Evolutionary conservation across 371 early-diverging fungal genomes (phyloP), one percentile per base, ranked within the genome.

Genomic region (Lichtheimia ramosa): DNA sequence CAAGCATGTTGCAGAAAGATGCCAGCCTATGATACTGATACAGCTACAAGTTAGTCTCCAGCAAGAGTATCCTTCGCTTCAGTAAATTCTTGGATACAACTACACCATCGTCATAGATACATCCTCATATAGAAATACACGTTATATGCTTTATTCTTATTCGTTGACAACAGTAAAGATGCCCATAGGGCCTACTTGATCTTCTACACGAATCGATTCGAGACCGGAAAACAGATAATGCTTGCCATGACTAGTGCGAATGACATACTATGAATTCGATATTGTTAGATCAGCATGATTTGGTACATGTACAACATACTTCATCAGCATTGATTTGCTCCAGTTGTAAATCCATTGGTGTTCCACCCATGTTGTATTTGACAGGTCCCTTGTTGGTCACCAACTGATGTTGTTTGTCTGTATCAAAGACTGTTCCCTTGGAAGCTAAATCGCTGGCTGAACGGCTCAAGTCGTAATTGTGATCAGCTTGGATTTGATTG

Each of bases 141-240:
- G n/a, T 34, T 34, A 10, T 34, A 34, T 34, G 34, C 6, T 8
- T 34, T 34, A 34, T 27, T 27, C 3, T 27, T 27, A 27, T 51
- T 43, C 15, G n/a, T 61, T 1, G 15, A 59, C 40, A 7, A 59
- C 59, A 15, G 61, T 52, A 40, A 63, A 63, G 25, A 63, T 49
- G 21, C 54, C 43, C 64, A 63, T 63, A 3, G 64, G 40, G 51
- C 43, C 56, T 5, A 58, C 54, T 27, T 63, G 58, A 21, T 53
- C 42, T 23, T 51, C 34, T 1, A 53, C 43, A 13, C 50, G 15
- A 12, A 63, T 23, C 21, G n/a, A 21, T 15, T 63, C 59, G 42
- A 63, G 21, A 3, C 54, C 59, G 0, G 64, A 27, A 48, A 41
- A 58, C 24, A 63, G 12, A 34, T 63, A 63, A 25, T 51, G 63